Conservation (phyloP, 23 red algal species). For the Gracilariopsis chorda region DNA sequence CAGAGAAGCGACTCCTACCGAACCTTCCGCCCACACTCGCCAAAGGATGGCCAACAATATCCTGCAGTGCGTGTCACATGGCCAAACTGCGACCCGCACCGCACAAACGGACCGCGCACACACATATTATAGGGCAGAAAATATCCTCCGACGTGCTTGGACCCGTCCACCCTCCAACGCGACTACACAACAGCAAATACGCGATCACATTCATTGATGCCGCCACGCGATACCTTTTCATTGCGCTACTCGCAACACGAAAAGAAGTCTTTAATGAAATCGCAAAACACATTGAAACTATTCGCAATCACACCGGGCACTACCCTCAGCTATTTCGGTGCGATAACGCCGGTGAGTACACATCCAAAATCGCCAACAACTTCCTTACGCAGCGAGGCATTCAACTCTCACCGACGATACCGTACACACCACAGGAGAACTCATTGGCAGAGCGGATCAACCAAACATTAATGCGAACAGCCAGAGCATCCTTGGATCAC, state of each 20-base stretch:
- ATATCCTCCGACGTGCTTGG: background rate
- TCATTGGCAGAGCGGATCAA: background rate
- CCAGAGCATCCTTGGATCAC: background rate
- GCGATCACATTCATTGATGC: background rate
- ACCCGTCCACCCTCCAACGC: background rate
- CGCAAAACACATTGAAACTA: background rate
- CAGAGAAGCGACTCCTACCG: background rate
- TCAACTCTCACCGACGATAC: background rate
- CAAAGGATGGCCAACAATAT: background rate
- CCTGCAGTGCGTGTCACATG: background rate
- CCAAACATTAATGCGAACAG: background rate
- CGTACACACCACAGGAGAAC: background rate
- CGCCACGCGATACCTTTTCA: background rate
- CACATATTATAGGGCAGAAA: background rate
- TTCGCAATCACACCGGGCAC: background rate
- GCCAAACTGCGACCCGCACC: background rate
- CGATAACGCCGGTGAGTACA: background rate
- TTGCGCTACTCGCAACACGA: background rate
- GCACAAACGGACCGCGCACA: background rate
- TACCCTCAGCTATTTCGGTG: background rate
- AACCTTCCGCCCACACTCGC: background rate
- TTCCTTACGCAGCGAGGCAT: background rate
- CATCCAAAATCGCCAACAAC: background rate
- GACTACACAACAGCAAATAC: background rate
- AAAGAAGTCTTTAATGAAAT: background rate